Conservation (phyloP, 139 green algal species). For the Volvox africanus region DNA sequence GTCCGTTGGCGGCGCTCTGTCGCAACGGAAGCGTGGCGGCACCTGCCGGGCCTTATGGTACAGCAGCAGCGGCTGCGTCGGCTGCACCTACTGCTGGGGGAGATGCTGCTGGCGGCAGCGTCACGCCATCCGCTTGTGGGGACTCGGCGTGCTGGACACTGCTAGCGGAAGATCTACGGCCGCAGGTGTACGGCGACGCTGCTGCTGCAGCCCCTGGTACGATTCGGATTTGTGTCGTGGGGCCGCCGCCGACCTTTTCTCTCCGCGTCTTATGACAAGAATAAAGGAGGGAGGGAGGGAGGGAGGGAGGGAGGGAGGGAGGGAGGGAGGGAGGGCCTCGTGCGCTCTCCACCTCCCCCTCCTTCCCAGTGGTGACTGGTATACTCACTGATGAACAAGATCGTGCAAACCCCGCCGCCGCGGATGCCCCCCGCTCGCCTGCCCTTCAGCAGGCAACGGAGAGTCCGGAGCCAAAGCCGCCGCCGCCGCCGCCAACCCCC, state of each 20-base stretch:
- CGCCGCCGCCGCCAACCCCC: neutral
- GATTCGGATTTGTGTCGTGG: neutral
- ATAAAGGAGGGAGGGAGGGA: no score
- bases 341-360: no score
- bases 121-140: neutral
- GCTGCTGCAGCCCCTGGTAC: neutral
- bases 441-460: neutral
- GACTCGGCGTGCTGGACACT: conserved; percentile 36
- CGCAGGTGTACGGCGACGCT: conserved; percentile 5
- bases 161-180: neutral
- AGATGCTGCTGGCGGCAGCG: neutral
- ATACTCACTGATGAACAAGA: no score
- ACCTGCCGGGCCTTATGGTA: neutral
- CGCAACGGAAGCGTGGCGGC: neutral
- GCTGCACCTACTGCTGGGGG: neutral
- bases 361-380: no score
- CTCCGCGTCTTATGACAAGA: no score
- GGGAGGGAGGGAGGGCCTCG: no score
- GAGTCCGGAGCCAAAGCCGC: neutral
- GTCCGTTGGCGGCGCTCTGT: neutral
- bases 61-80: neutral
- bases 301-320: no score
- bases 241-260: no score
- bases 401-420: no score
- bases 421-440: no score